Evolutionary conservation across 2,329 filamentous ascomycete species (phyloP), one percentile per base, ranked within the genome.

Genomic region (Pseudopithomyces maydicus): DNA sequence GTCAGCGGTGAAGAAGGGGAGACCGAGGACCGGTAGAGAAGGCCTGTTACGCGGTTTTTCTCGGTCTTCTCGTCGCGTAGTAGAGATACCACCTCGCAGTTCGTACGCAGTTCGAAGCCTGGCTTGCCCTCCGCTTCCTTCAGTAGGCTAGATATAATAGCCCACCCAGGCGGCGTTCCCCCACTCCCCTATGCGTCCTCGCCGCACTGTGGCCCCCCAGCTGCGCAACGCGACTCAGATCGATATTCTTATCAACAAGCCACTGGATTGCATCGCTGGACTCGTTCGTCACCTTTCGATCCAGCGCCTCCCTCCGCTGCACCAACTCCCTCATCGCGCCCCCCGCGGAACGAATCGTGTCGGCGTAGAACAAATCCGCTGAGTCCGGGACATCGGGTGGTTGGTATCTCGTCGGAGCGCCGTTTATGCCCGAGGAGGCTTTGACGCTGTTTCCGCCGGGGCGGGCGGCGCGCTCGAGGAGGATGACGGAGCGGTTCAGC

Each of bases 391-490:
- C 77, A 39, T 66, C 12, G 7, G 58, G 33, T n/a, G 58, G 70
- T 67, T 89, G 87, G 59, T 84, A 88, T 3, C 77, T 78, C 0
- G 86, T 88, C 0, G 80, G 80, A 0, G 85, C 85, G 6, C 85
- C 86, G 61, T 88, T 88, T 71, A 89, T 89, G 0, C 86, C 86
- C 0, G 85, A 88, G 0, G 86, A 88, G 0, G 86, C 86, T 72
- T 89, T 89, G 73, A 89, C 87, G 65, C 81, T 85, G 65, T 89
- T 88, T 1, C 86, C 85, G 35, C 86, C 86, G 0, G 86, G 84
- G 65, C 86, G 87, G 2, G 80, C 67, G 0, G 81, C 80, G 19
- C 85, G 83, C 56, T 90, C 87, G 12, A 89, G 78, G 48, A 90
- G 78, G 32, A 79, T 77, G 0, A 89, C 86, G 0, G 79, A 72